Conservation (phyloP, 78 protist genomes). For the Dictyostelium intermedium region DNA sequence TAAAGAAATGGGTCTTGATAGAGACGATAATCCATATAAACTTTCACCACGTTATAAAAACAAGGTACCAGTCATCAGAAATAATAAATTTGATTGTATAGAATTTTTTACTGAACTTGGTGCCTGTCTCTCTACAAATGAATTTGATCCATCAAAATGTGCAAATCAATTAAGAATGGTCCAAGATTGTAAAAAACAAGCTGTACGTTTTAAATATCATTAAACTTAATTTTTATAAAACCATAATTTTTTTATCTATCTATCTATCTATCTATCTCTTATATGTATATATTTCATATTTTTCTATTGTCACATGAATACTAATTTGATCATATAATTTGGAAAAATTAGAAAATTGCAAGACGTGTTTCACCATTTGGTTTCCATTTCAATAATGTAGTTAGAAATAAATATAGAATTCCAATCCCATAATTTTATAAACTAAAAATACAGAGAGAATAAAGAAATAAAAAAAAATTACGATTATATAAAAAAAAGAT, state of each 20-base stretch:
- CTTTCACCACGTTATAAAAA: conserved; percentile 48
- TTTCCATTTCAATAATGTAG: conserved; percentile 28
- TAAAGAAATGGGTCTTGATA: conserved; percentile 13
- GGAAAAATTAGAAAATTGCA: conserved; percentile 15
- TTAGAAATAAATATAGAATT: conserved; percentile 52
- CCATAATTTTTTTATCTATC: neutral
- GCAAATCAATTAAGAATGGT: neutral
- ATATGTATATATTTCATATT: no score
- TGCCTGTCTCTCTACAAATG: neutral
- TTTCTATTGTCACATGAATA: no score
- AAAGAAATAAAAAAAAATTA: neutral
- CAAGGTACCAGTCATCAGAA: conserved; percentile 8
- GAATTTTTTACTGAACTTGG: neutral
- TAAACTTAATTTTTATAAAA: neutral
- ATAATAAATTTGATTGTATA: conserved; percentile 6
- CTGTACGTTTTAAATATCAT: neutral
- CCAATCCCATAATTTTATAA: conserved; percentile 19
- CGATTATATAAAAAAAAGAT: neutral
- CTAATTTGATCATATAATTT: neutral
- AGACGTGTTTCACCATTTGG: conserved; percentile 55
- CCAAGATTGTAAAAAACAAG: conserved; percentile 19
- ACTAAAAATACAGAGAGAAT: neutral
- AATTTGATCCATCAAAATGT: conserved; percentile 43
- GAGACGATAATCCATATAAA: conserved; percentile 65
- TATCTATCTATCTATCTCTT: no score